These are phyloP conservation scores for Nakazawaea wickerhamii DNA, from an alignment of 805 yeast species.

Conservation along the genomic window DNA sequence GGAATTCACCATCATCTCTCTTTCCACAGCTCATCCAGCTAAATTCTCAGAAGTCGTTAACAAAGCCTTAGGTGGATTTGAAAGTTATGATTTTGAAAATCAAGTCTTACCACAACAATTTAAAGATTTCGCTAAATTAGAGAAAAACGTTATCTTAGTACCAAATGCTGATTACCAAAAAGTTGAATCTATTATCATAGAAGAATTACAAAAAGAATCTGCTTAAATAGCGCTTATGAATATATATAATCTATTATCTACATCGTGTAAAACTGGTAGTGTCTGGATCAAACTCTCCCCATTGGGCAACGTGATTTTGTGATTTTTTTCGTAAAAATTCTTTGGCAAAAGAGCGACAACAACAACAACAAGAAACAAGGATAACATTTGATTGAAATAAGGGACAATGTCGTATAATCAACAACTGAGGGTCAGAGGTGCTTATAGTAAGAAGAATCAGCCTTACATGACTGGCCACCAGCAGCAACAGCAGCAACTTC, in stretches of 20 bases:
- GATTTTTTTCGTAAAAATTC: not conserved
- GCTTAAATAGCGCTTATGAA: not conserved
- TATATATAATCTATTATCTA: conserved; percentile 1
- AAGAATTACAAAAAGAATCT: conserved; percentile 52
- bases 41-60: conserved; percentile 96
- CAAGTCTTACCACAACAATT: conserved; percentile 89
- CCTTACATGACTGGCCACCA: not conserved
- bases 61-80: conserved; percentile 58
- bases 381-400: not conserved
- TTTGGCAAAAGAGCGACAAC: not conserved
- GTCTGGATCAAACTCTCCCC: not conserved
- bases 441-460: conserved; percentile 5
- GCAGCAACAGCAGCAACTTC: conserved; percentile 3
- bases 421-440: conserved; percentile 6
- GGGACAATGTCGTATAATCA: conserved; percentile 7
- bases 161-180: conserved; percentile 68
- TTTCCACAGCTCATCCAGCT: conserved; percentile 98
- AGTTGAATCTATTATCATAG: conserved; percentile 71
- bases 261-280: not conserved
- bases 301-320: not conserved
- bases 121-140: conserved; percentile 60
- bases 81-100: conserved; percentile 77
- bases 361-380: conserved; percentile 7
- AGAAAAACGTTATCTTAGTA: conserved; percentile 68
- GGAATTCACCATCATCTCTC: conserved; percentile 54